Evolutionary conservation across 2,329 filamentous ascomycete species (phyloP), one percentile per base, ranked within the genome.

Genomic region (Claviceps sp.): DNA sequence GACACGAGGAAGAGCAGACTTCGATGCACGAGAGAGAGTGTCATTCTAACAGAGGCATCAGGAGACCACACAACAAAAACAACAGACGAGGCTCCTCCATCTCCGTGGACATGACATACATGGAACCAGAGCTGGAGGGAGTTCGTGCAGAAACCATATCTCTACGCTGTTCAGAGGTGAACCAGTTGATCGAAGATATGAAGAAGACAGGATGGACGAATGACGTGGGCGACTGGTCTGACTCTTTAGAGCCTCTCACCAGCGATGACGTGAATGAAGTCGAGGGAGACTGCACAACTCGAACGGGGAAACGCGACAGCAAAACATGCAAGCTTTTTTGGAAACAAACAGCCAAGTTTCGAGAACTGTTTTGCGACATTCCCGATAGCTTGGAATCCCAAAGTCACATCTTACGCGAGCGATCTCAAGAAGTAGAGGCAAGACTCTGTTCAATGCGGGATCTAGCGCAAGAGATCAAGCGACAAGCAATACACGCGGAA

Each of bases 61-160:
- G 34, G 40, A 9, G 6, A 38, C 37, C 4, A 14, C 41, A 34
- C 30, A 4, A 18, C 7, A n/a, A 26, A 4, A 22, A 46, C 37
- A 48, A 41, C 16, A 38, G 47, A 16, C 16, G 24, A 8, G 14
- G 37, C 16, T 13, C 26, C 14, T 18, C 20, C 8, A 48, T 50
- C 26, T 22, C 50, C 2, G 44, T 34, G 5, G 20, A 52, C 20
- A 54, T 52, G 47, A 22, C 2, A 16, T 52, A 54, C 14, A 50
- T 54, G 13, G 47, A 54, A 38, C 53, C 50, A 16, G 47, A 54
- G 48, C 43, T 37, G 4, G 42, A 41, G 18, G 50, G 37, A 22
- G 37, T 6, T 30, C 3, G 14, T 18, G 16, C 43, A 6, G 7
- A 16, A 11, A 52, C 20, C 1, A 20, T 20, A n/a, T 30, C 26